Base-by-base conservation (phyloP, 257 asterid species). In the Solanum corneliomulleri region DNA sequence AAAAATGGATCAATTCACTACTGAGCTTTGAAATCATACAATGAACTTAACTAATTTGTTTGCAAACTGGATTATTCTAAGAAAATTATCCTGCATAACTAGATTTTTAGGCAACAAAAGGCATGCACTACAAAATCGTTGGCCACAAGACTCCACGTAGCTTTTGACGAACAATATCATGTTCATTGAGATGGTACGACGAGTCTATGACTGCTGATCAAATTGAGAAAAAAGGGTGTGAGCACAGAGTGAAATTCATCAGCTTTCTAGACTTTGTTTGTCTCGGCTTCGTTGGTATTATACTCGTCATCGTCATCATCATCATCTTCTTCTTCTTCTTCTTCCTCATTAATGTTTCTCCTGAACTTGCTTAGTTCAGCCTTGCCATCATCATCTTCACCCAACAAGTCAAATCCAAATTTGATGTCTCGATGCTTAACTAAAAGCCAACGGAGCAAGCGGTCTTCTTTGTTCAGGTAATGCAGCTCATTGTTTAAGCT, bases 391-490 rank as follows among this genome's bases (percentile, higher is more conserved):
- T 86, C 92, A 86, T 88, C 91, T 64, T 88, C 91, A 6, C 18
- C 62, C 21, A 75, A 56, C 68, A 83, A 52, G 25, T 90, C 91
- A 9, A 60, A 27, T 39, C 92, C 94, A 76, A 87, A 88, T 47
- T 91, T 90, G n/a, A 91, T 11, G 45, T 91, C 94, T 82, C 98
- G 93, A 88, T 94, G 94, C 89, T 94, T 94, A 69, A 94, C 88
- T 89, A 94, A 88, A 91, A 94, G 93, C 98, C 98, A 95, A 70
- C 97, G 97, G 20, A 95, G 93, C 85, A 95, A 87, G 21, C 97
- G 89, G 86, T 95, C 98, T 86, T 95, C 98, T 92, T 93, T 93
- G 95, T 92, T 95, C 64, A 95, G 94, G 93, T 95, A 95, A 58
- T 74, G 89, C 89, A 93, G 94, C 91, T 95, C 98, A 3, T 72